These are phyloP conservation scores for Pelagophyceae sp. DNA, from an alignment of 352 stramenopile genomes.

Conservation along the genomic window DNA sequence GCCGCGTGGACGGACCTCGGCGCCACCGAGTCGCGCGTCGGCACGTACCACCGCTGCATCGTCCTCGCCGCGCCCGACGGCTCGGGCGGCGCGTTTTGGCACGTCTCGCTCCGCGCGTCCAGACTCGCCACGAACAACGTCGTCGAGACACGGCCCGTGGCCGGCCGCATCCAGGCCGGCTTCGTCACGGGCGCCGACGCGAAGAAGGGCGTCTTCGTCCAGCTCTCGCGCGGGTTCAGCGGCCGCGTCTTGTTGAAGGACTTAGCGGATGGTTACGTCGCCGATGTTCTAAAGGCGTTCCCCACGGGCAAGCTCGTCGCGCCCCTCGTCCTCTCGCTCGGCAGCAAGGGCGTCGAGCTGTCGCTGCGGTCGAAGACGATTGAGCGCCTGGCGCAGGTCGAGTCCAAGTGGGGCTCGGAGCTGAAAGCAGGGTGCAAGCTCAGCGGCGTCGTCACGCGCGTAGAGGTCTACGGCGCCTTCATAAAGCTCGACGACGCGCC, in stretches of 20 bases:
- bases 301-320: neutral
- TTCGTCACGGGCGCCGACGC: conserved; percentile 1
- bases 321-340: neutral
- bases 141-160: neutral
- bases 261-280: conserved; percentile 8
- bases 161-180: neutral
- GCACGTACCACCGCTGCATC: neutral
- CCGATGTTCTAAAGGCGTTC: neutral
- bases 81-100: neutral
- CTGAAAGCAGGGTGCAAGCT: neutral
- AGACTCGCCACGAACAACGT: neutral
- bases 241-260: conserved; percentile 11
- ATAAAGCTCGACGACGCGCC: conserved; percentile 13
- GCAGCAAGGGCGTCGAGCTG: neutral
- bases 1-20: neutral
- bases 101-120: neutral
- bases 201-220: conserved; percentile 13
- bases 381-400: neutral
- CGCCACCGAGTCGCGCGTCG: neutral
- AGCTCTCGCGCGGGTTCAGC: neutral
- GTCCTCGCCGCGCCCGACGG: neutral
- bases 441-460: conserved; percentile 1
- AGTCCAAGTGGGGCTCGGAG: neutral
- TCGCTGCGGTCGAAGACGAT: neutral
- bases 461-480: conserved; percentile 16